Evolutionary conservation across 106 monocot species (phyloP).

Genomic region (Phalaenopsis equestris): DNA sequence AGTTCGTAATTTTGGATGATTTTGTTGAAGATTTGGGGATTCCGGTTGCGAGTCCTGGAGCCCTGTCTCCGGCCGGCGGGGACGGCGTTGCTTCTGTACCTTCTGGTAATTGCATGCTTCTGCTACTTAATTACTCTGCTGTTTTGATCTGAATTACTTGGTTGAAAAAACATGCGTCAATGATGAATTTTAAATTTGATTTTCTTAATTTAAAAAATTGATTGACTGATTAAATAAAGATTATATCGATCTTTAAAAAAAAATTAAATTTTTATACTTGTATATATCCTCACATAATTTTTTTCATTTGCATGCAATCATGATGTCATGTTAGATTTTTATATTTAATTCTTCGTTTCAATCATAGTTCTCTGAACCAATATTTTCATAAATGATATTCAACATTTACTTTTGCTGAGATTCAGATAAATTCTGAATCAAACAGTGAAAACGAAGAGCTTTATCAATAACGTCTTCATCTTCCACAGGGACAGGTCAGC

Average conservation of each 20-base stretch:
- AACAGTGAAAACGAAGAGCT: not conserved
- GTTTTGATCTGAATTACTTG: not conserved
- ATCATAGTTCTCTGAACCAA: not conserved
- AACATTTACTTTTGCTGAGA: not conserved
- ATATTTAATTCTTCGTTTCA: not conserved
- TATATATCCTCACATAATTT: not conserved
- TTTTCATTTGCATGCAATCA: not conserved
- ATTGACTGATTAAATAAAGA: too few species aligned
- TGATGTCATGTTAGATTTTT: not conserved
- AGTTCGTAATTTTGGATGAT: not conserved
- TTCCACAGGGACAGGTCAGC: not conserved
- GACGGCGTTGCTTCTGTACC: not conserved
- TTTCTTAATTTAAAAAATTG: not conserved
- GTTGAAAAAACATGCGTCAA: not conserved
- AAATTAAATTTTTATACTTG: too few species aligned
- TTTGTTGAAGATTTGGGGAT: not conserved
- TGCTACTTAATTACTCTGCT: not conserved
- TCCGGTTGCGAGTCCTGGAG: not conserved
- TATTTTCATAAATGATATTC: not conserved
- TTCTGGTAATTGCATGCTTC: not conserved
- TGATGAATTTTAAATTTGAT: too few species aligned
- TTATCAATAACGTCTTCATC: not conserved
- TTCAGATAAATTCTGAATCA: not conserved
- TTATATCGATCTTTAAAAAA: not conserved
- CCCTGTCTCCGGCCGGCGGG: not conserved